phyloP scores from a whole-genome alignment of 2,329 filamentous ascomycete species.

The Pyricularia sp. region DNA sequence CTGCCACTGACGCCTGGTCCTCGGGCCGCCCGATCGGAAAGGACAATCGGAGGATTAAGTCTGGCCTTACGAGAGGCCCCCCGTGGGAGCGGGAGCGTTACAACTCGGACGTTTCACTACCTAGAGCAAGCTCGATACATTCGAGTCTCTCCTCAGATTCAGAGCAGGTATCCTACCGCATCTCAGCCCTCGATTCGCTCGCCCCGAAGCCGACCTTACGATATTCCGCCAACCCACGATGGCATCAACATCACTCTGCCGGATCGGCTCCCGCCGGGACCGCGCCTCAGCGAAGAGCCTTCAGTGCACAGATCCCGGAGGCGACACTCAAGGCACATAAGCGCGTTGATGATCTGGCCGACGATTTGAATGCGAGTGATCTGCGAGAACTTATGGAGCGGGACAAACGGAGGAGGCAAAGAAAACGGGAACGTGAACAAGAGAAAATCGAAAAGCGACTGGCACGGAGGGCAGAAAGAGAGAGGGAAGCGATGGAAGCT shows the following conservation, averaged over 20 bases:
- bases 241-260: constrained; percentile 32
- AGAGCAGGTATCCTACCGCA: constrained; percentile 67
- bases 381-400: constrained; percentile 84
- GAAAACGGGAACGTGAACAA: constrained; percentile 59
- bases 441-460: constrained; percentile 58
- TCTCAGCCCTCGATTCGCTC: constrained; percentile 72
- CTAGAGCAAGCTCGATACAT: constrained; percentile 62
- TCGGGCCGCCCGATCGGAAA: constrained; percentile 50
- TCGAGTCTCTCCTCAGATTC: constrained; percentile 69
- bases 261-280: constrained; percentile 35
- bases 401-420: constrained; percentile 71
- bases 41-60: constrained; percentile 58
- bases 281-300: constrained; percentile 41
- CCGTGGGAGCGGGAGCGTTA: constrained; percentile 43
- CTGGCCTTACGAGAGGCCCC: constrained; percentile 32
- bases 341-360: constrained; percentile 63
- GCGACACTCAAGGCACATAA: constrained; percentile 52
- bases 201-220: constrained; percentile 78
- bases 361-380: constrained; percentile 76
- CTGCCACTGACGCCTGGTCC: constrained; percentile 48
- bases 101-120: constrained; percentile 65
- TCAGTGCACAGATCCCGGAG: constrained; percentile 49
- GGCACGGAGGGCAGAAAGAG: constrained; percentile 57
- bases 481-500: constrained; percentile 47
- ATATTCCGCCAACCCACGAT: constrained; percentile 57